Evolutionary conservation across 768 basidiomycete genomes (phyloP).

Genomic region (Boletus bicolor): DNA sequence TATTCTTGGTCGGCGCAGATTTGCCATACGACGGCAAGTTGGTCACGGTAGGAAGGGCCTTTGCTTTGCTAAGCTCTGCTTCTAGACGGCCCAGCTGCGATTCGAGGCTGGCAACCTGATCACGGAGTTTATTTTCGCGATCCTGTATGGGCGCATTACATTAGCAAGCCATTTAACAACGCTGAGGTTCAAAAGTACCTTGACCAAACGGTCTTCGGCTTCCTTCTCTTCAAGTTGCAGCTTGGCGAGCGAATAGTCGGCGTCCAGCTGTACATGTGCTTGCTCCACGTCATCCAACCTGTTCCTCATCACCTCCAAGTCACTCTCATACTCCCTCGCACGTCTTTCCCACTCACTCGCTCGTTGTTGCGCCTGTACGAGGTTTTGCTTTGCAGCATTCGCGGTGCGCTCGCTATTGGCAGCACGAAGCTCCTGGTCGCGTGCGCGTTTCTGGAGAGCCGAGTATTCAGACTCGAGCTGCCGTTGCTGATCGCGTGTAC

Average conservation of each 20-base stretch:
- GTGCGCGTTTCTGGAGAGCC: conserved; percentile 66
- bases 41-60: conserved; percentile 29
- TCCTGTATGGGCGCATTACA: conserved; percentile 43
- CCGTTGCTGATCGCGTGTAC: conserved; percentile 54
- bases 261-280: conserved; percentile 59
- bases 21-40: conserved; percentile 41
- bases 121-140: conserved; percentile 63
- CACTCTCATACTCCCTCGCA: conserved; percentile 64
- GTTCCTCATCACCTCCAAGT: conserved; percentile 56
- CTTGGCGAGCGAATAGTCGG: conserved; percentile 64
- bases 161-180: conserved; percentile 1
- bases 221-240: conserved; percentile 76
- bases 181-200: conserved; percentile 42
- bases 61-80: conserved; percentile 53
- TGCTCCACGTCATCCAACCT: conserved; percentile 69
- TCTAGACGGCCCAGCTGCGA: conserved; percentile 55
- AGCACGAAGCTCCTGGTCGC: conserved; percentile 65
- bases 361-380: conserved; percentile 73
- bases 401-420: conserved; percentile 60
- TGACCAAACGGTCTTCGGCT: conserved; percentile 60
- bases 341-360: conserved; percentile 80
- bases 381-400: conserved; percentile 54
- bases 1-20: conserved; percentile 29
- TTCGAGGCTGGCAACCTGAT: conserved; percentile 64
- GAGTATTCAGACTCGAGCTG: conserved; percentile 65